phyloP scores from a whole-genome alignment of 2,329 filamentous ascomycete genomes.

The Colletotrichum navitas region DNA sequence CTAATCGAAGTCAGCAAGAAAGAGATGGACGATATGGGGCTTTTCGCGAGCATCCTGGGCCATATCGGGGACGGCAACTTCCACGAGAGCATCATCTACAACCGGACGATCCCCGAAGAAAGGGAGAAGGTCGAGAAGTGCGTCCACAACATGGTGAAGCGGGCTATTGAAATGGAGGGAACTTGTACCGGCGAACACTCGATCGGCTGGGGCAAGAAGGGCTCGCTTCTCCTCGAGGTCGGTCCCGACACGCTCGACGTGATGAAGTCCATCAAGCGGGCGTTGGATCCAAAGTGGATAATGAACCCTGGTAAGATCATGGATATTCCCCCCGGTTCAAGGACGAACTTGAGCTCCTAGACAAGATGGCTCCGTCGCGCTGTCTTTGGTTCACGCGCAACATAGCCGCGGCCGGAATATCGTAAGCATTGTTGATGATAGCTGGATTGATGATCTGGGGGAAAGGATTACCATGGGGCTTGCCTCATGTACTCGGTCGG shows the following conservation, averaged over 20 bases:
- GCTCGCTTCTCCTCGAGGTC: slow-evolving; percentile 81
- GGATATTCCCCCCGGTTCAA: slow-evolving; percentile 65
- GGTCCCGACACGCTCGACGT: slow-evolving; percentile 84
- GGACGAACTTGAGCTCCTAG: slow-evolving; percentile 38
- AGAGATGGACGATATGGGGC: slow-evolving; percentile 85
- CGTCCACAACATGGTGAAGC: slow-evolving; percentile 89
- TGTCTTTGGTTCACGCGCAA: neutral
- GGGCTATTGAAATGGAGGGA: slow-evolving; percentile 94
- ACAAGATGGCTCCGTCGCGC: neutral
- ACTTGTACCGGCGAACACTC: slow-evolving; percentile 93
- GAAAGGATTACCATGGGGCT: neutral
- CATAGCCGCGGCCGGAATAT: neutral
- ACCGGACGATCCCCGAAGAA: slow-evolving; percentile 76
- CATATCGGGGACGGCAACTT: slow-evolving; percentile 97
- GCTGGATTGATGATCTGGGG: neutral
- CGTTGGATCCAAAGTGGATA: slow-evolving; percentile 87
- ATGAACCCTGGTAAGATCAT: slow-evolving; percentile 96
- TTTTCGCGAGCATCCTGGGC: slow-evolving; percentile 89
- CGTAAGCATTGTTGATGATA: neutral
- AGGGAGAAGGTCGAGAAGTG: slow-evolving; percentile 81
- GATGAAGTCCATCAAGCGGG: slow-evolving; percentile 86
- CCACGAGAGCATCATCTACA: slow-evolving; percentile 92
- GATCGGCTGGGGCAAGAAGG: slow-evolving; percentile 88
- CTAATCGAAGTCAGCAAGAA: slow-evolving; percentile 88
- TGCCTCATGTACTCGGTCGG: neutral